Percentiles rank a stretch among this genome's conserved stretches.
Evolutionary conservation across 306 rosid species (phyloP).

Genomic region (Glycine latifolia): DNA sequence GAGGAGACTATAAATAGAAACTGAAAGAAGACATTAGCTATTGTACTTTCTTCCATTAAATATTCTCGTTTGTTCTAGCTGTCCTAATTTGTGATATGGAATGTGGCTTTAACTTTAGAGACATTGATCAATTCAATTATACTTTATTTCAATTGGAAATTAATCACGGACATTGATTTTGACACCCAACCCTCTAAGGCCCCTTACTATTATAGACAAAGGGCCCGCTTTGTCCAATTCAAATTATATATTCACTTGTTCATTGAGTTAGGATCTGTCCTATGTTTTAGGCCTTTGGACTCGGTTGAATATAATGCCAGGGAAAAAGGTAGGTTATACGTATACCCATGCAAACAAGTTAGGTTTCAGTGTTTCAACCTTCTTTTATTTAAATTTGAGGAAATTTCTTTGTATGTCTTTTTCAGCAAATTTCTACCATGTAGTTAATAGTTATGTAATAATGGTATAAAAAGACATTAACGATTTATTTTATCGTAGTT

Average conservation of each 20-base stretch:
- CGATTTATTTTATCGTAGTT: no score
- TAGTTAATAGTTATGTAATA: no score
- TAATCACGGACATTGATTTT: slow-evolving; percentile 3
- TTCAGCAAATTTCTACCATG: not conserved
- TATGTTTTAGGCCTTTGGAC: not conserved
- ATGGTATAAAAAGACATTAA: no score
- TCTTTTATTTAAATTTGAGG: not conserved
- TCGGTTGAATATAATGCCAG: not conserved
- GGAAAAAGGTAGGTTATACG: not conserved
- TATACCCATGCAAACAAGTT: not conserved
- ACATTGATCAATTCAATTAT: not conserved
- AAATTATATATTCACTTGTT: no score
- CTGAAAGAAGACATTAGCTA: not conserved
- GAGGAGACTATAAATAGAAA: not conserved
- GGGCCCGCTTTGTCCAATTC: not conserved
- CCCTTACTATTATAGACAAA: not conserved
- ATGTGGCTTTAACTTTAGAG: not conserved
- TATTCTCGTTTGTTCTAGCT: not conserved
- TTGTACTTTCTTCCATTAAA: not conserved
- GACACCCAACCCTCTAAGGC: not conserved
- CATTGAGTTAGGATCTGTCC: not conserved
- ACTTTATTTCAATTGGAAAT: not conserved
- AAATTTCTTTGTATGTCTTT: not conserved
- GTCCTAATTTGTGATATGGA: not conserved
- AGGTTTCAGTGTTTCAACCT: not conserved